Base-by-base conservation (phyloP, 306 rosid species). In the Prunus mongolica region DNA sequence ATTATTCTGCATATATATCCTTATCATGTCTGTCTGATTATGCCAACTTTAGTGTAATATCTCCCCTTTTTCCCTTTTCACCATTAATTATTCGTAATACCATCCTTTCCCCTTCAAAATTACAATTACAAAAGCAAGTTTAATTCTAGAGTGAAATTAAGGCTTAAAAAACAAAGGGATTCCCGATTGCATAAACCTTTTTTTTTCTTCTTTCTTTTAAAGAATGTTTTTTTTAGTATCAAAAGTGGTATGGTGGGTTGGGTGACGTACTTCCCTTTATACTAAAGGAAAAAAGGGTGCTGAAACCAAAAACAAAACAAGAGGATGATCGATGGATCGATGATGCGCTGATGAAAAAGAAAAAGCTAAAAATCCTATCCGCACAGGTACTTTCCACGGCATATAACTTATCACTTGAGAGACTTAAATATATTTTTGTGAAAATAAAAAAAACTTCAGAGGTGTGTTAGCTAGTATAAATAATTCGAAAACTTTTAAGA, bases 341-440 rank as follows among this genome's bases (percentile, higher is more conserved):
- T 49, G 52, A 49, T 47, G 51, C 67, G 82, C 82, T 78, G 66
- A 76, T 51, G 65, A 67, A 65, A 81, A 85, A 52, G 77, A 32
- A 71, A 67, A 76, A 79, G 71, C 6, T 34, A 74, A 30, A 83
- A 79, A 81, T 85, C 87, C 82, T 86, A 88, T 86, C 91, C 77
- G 38, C 56, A 80, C 64, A 68, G 45, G 51, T 10, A 47, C 95
- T 91, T 91, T 86, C 87, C 93, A 91, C 91, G 87, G 32, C 88
- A 78, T 30, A 57, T 16, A 63, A 54, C 72, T 69, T 83, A 78
- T 74, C 70, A 78, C 66, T 56, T 63, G 76, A 38, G 20, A 4
- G 38, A 41, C 55, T 72, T 56, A 57, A 72, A 41, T 49, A 25
- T 7, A n/a, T 0, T 63, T 25, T 34, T 34, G 41, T 5, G 41